Evolutionary conservation across 108 stramenopile genomes (phyloP).

Genomic region (Nannochloropsis oceanica): DNA sequence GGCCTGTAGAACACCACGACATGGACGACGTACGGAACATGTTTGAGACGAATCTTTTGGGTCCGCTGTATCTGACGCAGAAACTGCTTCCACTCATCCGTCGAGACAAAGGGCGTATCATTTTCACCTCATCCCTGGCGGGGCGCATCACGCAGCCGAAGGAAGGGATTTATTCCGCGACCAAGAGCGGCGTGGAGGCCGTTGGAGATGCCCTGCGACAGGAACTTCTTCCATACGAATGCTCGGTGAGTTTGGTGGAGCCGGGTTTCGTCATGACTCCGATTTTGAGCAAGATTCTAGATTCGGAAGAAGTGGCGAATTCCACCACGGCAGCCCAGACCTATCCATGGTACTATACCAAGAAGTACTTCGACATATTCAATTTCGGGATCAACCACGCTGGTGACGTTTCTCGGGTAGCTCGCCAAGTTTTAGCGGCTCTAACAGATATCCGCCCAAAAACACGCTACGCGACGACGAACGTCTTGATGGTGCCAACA

Average conservation of each 20-base stretch:
- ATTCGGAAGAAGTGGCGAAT: neutral
- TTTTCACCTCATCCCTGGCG: neutral
- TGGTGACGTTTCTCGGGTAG: neutral
- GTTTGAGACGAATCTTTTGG: neutral
- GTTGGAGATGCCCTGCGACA: neutral
- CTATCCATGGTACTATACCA: neutral
- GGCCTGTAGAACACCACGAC: neutral
- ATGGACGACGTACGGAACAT: neutral
- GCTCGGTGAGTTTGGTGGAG: neutral
- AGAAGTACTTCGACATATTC: neutral
- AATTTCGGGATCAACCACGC: neutral
- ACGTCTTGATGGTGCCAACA: neutral
- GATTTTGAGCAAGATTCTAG: neutral
- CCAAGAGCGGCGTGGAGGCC: neutral
- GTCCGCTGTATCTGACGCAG: neutral
- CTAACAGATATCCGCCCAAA: neutral
- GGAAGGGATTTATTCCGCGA: neutral
- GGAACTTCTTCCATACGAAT: neutral
- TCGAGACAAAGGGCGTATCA: neutral
- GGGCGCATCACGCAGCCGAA: neutral
- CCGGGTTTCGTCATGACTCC: neutral
- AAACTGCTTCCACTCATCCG: neutral
- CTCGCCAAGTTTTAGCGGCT: neutral
- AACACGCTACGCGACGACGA: neutral
- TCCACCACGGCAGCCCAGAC: neutral